These are phyloP conservation scores for Chrysosporium keratinophilum DNA, from an alignment of 2,329 filamentous ascomycete genomes.

Conservation along the genomic window DNA sequence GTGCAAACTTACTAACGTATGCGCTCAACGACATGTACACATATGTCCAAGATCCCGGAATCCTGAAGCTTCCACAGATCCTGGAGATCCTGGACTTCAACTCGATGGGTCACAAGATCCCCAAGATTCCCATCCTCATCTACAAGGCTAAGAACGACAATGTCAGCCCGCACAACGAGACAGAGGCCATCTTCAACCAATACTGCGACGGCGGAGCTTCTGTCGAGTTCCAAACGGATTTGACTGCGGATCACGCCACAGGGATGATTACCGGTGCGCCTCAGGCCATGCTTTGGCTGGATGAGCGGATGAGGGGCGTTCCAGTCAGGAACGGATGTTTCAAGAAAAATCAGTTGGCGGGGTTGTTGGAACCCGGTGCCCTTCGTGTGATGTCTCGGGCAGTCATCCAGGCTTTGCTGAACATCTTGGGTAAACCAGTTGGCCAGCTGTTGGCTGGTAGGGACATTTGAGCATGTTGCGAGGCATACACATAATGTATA, in stretches of 20 bases:
- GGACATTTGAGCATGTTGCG: background rate
- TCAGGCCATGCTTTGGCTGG: slow-evolving; percentile 26
- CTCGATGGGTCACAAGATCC: slow-evolving; percentile 33
- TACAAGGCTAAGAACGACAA: slow-evolving; percentile 44
- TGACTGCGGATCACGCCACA: slow-evolving; percentile 34
- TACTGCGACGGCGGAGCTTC: slow-evolving; percentile 36
- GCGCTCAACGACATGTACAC: slow-evolving; percentile 19
- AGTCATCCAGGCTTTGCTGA: slow-evolving; percentile 7
- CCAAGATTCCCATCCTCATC: slow-evolving; percentile 40
- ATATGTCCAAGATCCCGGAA: slow-evolving; percentile 17
- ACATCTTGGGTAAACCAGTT: slow-evolving; percentile 11
- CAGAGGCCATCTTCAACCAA: slow-evolving; percentile 34
- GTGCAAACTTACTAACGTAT: slow-evolving; percentile 17
- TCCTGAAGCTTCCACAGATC: slow-evolving; percentile 16
- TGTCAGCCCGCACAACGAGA: slow-evolving; percentile 35
- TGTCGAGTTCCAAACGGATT: slow-evolving; percentile 39
- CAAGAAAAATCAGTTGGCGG: slow-evolving; percentile 3
- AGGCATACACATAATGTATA: too few relatives aligned
- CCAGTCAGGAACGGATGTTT: slow-evolving; percentile 6
- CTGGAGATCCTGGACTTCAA: slow-evolving; percentile 18
- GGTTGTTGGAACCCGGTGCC: slow-evolving; percentile 9
- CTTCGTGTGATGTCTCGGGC: slow-evolving; percentile 4
- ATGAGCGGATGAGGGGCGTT: slow-evolving; percentile 18
- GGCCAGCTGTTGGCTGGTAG: slow-evolving; percentile 1
- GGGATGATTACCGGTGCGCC: slow-evolving; percentile 27